phyloP scores from a whole-genome alignment of 2,329 filamentous ascomycete genomes.

The Fusarium anguioides region DNA sequence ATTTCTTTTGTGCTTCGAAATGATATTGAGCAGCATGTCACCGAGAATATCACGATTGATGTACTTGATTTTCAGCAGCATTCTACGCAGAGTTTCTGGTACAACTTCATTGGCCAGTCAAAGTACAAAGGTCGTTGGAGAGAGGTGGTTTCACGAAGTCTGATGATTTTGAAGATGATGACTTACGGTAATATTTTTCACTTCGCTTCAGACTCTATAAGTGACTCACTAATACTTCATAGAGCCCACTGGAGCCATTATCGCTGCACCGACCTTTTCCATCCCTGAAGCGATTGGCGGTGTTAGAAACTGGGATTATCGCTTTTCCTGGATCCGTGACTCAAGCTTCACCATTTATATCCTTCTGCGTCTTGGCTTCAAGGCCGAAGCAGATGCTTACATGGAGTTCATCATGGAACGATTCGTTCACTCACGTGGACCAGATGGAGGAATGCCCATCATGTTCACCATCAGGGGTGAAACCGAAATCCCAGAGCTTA shows the following conservation, averaged over 20 bases:
- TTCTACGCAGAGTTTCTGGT: conserved; percentile 78
- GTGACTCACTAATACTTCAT: conserved; percentile 2
- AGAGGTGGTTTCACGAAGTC: conserved; percentile 75
- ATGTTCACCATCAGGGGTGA: conserved; percentile 85
- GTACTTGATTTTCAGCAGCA: conserved; percentile 73
- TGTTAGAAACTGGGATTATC: conserved; percentile 75
- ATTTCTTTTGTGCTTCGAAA: conserved; percentile 76
- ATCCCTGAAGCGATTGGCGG: conserved; percentile 80
- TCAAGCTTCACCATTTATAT: conserved; percentile 83
- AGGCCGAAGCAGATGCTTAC: conserved; percentile 79
- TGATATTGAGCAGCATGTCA: conserved; percentile 67
- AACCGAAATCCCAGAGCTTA: conserved; percentile 77
- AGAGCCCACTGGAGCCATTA: conserved; percentile 81
- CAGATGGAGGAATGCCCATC: conserved; percentile 75
- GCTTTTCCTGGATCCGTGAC: conserved; percentile 83
- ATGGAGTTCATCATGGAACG: conserved; percentile 82
- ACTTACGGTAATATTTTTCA: conserved; percentile 62
- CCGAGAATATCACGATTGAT: conserved; percentile 66
- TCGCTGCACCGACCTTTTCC: conserved; percentile 81
- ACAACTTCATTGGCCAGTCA: conserved; percentile 76
- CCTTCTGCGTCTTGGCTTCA: conserved; percentile 79
- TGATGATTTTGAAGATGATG: conserved; percentile 80
- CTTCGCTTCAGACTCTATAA: fast-evolving
- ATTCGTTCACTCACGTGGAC: conserved; percentile 69
- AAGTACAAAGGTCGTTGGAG: conserved; percentile 78